Base-by-base conservation (phyloP, 2,329 filamentous ascomycete genomes). In the Didymella segeticola region DNA sequence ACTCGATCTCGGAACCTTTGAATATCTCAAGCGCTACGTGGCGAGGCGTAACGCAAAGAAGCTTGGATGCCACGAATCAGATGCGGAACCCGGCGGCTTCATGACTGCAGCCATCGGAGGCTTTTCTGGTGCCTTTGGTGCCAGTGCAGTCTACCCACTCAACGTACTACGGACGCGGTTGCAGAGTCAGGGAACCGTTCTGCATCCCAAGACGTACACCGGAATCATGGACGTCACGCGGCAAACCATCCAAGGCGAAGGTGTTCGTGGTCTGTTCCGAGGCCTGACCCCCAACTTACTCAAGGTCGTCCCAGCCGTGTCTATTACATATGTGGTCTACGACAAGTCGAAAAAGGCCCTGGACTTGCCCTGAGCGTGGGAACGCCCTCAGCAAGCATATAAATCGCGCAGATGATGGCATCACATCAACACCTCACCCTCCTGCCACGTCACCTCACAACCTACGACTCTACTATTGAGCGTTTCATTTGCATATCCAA, bases 1-100 rank as follows among this genome's bases (percentile, higher is more conserved):
- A 43, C 96, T 99, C 70, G 95, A 99, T 71, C 88, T 99, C 68
- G 91, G 91, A 61, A 96, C 91, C 0, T 99, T 98, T 69, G 95
- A 99, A 77, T 86, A 95, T 56, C 83, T 97, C 57, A 99, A 99
- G 77, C 86, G 84, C 41, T 82, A 82, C 7, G 86, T 96, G 60
- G 84, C 89, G 27, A 78, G 78, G 4, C 87, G 88, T 60, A 89
- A 91, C 68, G 89, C 91, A 11, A 86, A 84, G 53, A 77, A 82
- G 27, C 77, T 84, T 9, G 86, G 87, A 36, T 87, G 90, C 61
- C 90, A 96, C 73, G 91, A 96, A 61, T 91, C 96, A 63, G 87
- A 91, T 33, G 82, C 85, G 9, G 75, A 85, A 29, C 89, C 91
- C 6, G 89, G 88, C 57, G 95, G 93, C 59, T 86, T 97, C 64